phyloP scores from a whole-genome alignment of 345 rosid species.

The Cardiospermum halicacabum region DNA sequence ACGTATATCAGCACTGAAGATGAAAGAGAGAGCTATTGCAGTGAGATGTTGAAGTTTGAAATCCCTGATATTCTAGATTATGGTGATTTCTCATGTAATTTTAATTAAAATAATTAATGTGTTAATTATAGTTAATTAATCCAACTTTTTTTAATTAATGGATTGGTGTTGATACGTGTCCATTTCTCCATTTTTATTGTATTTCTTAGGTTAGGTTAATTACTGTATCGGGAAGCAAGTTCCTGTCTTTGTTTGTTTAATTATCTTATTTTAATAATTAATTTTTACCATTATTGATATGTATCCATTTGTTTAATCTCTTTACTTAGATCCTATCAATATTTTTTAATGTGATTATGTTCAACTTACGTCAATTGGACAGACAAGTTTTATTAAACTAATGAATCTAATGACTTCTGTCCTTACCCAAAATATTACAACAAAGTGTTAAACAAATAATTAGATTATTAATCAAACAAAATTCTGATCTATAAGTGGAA shows the following conservation, averaged over 20 bases:
- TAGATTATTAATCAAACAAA: neutral
- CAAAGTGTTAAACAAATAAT: neutral
- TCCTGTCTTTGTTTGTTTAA: neutral
- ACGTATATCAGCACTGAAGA: conserved; percentile 60
- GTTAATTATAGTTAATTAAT: too few species aligned
- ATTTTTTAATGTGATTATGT: neutral
- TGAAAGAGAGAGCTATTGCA: conserved; percentile 74
- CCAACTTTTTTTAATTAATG: neutral
- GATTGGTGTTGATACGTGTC: conserved; percentile 12
- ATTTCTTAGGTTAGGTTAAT: conserved; percentile 8
- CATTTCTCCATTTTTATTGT: conserved; percentile 8
- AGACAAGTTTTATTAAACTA: neutral
- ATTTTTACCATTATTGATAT: conserved; percentile 21
- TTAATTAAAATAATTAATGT: neutral
- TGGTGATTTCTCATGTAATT: conserved; percentile 51
- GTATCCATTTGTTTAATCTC: neutral
- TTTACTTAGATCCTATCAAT: neutral
- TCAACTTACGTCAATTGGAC: neutral
- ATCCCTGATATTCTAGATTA: conserved; percentile 54
- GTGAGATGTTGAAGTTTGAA: conserved; percentile 55
- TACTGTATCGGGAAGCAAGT: conserved; percentile 18
- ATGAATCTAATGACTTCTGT: neutral
- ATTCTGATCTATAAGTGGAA: conserved; percentile 5
- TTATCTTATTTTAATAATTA: neutral
- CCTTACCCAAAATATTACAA: neutral